phyloP scores from a whole-genome alignment of 2,329 filamentous ascomycete genomes.

The Diplodia corticola region DNA sequence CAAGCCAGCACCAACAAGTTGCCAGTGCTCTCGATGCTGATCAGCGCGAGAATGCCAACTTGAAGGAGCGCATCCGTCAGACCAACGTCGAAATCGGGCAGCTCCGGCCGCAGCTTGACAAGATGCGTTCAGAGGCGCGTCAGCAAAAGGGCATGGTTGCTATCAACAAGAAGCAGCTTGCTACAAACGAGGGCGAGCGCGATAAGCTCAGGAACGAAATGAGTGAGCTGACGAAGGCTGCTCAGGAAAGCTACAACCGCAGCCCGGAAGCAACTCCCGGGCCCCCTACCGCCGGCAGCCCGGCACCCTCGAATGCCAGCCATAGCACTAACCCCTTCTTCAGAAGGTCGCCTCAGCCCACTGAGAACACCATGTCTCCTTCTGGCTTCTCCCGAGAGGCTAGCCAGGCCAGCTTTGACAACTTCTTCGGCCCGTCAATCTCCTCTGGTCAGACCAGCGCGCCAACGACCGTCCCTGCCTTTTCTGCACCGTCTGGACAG shows the following conservation, averaged over 20 bases:
- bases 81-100: constrained; percentile 80
- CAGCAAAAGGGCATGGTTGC: constrained; percentile 96
- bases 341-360: constrained; percentile 58
- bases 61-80: constrained; percentile 85
- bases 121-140: constrained; percentile 84
- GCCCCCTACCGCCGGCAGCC: constrained; percentile 59
- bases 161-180: constrained; percentile 97
- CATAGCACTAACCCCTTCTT: constrained; percentile 93
- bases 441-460: constrained; percentile 46
- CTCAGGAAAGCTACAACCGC: constrained; percentile 51
- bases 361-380: constrained; percentile 53
- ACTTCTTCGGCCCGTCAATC: constrained; percentile 76
- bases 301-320: constrained; percentile 62
- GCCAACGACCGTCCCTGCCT: constrained; percentile 39
- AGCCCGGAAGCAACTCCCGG: constrained; percentile 39
- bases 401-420: constrained; percentile 64
- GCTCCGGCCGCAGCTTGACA: constrained; percentile 88
- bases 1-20: constrained; percentile 78
- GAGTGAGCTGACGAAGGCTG: constrained; percentile 65
- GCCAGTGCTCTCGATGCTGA: constrained; percentile 75
- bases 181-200: constrained; percentile 82
- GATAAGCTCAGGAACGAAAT: constrained; percentile 84
- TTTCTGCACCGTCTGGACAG: constrained; percentile 44
- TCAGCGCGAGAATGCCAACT: constrained; percentile 78
- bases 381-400: constrained; percentile 48